These are phyloP conservation scores for Hyaloscypha finlandica DNA, from an alignment of 495 filamentous ascomycete genomes.

Conservation along the genomic window DNA sequence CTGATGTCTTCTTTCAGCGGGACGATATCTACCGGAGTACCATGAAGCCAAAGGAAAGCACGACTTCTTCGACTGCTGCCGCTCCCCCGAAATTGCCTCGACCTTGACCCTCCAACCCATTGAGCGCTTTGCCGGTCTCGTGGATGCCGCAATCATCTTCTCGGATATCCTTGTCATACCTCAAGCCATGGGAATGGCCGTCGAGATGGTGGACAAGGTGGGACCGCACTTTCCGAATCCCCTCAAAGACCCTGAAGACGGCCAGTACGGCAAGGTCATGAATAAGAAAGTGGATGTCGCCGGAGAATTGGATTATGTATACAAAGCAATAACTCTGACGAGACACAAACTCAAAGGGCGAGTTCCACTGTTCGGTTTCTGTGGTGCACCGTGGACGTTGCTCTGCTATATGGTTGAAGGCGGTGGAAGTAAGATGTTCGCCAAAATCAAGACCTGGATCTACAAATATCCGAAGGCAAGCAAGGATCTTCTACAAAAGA, in stretches of 20 bases:
- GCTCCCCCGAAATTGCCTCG: conserved; percentile 86
- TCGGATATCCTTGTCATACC: conserved; percentile 97
- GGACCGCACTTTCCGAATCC: conserved; percentile 92
- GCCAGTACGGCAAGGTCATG: conserved; percentile 78
- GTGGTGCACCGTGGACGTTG: conserved; percentile 94
- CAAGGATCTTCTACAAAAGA: conserved; percentile 82
- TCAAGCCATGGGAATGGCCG: conserved; percentile 94
- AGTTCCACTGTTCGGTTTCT: conserved; percentile 96
- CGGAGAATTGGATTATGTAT: conserved; percentile 86
- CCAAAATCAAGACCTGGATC: conserved; percentile 91
- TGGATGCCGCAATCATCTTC: conserved; percentile 98
- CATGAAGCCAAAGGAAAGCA: conserved; percentile 84
- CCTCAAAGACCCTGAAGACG: conserved; percentile 71
- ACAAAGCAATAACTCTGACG: conserved; percentile 90
- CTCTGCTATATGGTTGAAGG: conserved; percentile 99
- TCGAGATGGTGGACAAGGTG: conserved; percentile 96
- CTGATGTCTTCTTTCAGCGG: conserved; percentile 58
- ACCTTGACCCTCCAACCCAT: conserved; percentile 91
- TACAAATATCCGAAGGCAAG: conserved; percentile 83
- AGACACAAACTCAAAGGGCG: conserved; percentile 82
- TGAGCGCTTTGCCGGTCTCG: conserved; percentile 82
- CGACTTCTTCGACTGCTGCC: conserved; percentile 98
- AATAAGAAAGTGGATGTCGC: conserved; percentile 78
- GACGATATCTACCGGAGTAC: conserved; percentile 97
- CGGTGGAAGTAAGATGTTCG: conserved; percentile 90